Evolutionary conservation across 106 monocot genomes (phyloP), one percentile per base, ranked within the genome.

Genomic region (Dioscorea dumetorum): DNA sequence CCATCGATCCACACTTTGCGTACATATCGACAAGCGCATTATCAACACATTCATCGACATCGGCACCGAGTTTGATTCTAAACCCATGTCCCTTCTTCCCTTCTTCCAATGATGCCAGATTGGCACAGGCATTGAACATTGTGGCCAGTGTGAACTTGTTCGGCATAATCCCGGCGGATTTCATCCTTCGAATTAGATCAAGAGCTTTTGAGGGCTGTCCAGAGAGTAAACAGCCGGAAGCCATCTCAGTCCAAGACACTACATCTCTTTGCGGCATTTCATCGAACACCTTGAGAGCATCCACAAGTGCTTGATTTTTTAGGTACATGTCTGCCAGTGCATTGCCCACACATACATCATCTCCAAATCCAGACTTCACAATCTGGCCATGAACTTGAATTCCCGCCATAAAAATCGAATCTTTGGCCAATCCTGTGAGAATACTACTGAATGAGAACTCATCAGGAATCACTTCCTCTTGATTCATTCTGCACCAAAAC

Each of bases 21-120:
- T 93, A 93, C 93, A 93, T 93, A 74, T 93, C 93, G 5, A 93
- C 31, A 4, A 89, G 77, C 0, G 93, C 86, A 64, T 93, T 86
- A 48, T 89, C 84, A 15, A 93, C 93, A 33, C 93, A 86, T 33
- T 20, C 68, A 63, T 93, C 88, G 3, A 80, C 57, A 17, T 78
- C 63, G 0, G 49, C 68, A 20, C 93, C 86, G 0, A 84, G 66
- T 66, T 93, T 93, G 10, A 93, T 70, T 33, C 77, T 69, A 35
- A 84, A 72, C 0, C 81, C 83, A 67, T 93, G 93, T 5, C 64
- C 72, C 68, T 84, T 89, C 80, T 60, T 82, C 62, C 93, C 89
- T 72, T 86, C 74, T 57, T 77, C 88, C 50, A 86, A 49, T 32
- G 70, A 82, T 35, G 70, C 52, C 64, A 89, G 52, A 67, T 57